Conservation (phyloP, 306 rosid genomes). For the Corylus heterophylla region DNA sequence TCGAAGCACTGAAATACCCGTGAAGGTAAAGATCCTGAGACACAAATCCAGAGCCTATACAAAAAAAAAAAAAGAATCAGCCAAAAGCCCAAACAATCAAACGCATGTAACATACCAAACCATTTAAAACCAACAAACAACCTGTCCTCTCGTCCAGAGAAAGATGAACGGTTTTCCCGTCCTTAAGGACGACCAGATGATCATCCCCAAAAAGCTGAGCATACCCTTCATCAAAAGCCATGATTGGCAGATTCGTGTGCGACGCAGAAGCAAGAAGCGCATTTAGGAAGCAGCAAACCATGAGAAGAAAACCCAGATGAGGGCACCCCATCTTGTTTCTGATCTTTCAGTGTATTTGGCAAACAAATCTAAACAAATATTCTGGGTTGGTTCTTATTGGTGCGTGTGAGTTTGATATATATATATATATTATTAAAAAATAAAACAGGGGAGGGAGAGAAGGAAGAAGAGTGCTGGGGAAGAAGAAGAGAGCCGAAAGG, state of each 20-base stretch:
- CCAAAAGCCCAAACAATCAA: neutral
- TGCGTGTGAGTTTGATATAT: neutral
- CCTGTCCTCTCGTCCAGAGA: slow-evolving; percentile 82
- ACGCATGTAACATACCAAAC: slow-evolving; percentile 4
- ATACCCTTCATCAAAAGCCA: slow-evolving; percentile 84
- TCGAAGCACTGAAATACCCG: slow-evolving; percentile 89
- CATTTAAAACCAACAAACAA: slow-evolving; percentile 17
- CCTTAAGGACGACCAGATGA: slow-evolving; percentile 61
- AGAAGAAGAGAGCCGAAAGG: slow-evolving; percentile 41
- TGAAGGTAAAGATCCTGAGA: slow-evolving; percentile 90
- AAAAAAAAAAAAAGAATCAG: slow-evolving; percentile 12
- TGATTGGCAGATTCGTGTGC: slow-evolving; percentile 47
- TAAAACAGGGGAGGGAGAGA: slow-evolving; percentile 2
- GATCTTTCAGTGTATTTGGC: neutral
- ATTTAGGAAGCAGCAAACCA: slow-evolving; percentile 25
- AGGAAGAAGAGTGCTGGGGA: slow-evolving; percentile 27
- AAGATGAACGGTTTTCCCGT: slow-evolving; percentile 86
- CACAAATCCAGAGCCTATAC: slow-evolving; percentile 89
- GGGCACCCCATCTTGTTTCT: slow-evolving; percentile 40
- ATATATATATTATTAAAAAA: too few species aligned
- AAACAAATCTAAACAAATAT: neutral
- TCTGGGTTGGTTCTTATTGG: slow-evolving; percentile 6
- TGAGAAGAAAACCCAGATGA: slow-evolving; percentile 34
- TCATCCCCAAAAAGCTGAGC: slow-evolving; percentile 73
- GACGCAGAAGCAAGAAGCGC: slow-evolving; percentile 47